Evolutionary conservation across 768 basidiomycete species (phyloP).

Genomic region (Calocybe indica): DNA sequence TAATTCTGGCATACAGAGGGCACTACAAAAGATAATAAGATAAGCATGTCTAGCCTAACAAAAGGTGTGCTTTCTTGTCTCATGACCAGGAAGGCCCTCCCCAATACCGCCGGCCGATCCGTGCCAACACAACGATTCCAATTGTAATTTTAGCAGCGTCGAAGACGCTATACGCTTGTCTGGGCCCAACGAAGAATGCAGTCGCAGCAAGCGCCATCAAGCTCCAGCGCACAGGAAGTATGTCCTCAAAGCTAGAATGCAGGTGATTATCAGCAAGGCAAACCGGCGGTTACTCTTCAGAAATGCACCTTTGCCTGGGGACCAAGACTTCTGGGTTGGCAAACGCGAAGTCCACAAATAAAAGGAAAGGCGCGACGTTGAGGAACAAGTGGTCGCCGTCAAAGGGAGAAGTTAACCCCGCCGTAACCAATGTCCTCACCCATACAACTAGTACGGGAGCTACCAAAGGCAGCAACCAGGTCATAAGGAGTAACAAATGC

Average conservation of each 20-base stretch:
- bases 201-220: conserved; percentile 42
- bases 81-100: conserved; percentile 16
- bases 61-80: too few species aligned
- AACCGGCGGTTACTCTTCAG: conserved; percentile 1
- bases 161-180: conserved; percentile 60
- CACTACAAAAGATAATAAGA: too few species aligned
- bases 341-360: conserved; percentile 57
- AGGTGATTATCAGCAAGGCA: conserved; percentile 6
- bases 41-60: too few species aligned
- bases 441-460: conserved; percentile 82
- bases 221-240: conserved; percentile 45
- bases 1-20: too few species aligned
- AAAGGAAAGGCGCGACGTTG: conserved; percentile 56
- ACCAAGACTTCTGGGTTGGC: conserved; percentile 40
- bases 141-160: conserved; percentile 49
- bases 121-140: conserved; percentile 35
- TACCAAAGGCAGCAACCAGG: conserved; percentile 72
- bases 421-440: conserved; percentile 80
- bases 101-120: conserved; percentile 48
- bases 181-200: conserved; percentile 65
- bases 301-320: conserved; percentile 34
- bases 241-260: conserved; percentile 30
- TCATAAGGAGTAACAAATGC: conserved; percentile 70
- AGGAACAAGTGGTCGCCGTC: conserved; percentile 74
- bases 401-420: conserved; percentile 75